A percentile compares a stretch with the other conserved stretches of the same genome.
These are phyloP conservation scores for Zoysia matrella DNA, from an alignment of 202 grass and related monocot genomes.

Conservation along the genomic window DNA sequence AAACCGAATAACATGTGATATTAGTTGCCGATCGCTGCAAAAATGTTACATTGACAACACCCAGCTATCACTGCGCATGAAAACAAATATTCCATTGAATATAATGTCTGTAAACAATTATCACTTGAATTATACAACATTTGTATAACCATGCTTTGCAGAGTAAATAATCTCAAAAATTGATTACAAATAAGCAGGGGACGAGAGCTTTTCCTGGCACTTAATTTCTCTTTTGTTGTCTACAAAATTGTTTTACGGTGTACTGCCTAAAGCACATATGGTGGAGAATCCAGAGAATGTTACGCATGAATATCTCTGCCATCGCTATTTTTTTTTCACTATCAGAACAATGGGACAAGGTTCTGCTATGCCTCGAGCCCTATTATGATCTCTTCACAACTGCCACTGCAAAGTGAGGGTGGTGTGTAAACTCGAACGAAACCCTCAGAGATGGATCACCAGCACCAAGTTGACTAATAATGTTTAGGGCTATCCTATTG, in stretches of 20 bases:
- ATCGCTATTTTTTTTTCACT: background rate
- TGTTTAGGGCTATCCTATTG: conserved; percentile 88
- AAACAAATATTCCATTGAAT: too few relatives aligned
- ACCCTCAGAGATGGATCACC: conserved; percentile 67
- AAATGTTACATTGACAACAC: too few relatives aligned
- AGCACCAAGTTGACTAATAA: conserved; percentile 77
- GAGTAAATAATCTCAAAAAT: too few relatives aligned
- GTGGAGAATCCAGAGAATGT: background rate
- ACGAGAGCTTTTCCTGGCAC: background rate
- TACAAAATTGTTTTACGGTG: conserved; percentile 53
- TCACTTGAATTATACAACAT: too few relatives aligned
- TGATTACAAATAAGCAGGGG: too few relatives aligned
- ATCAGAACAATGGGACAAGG: conserved; percentile 14
- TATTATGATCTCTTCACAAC: conserved; percentile 88
- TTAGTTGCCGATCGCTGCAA: too few relatives aligned
- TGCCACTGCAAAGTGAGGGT: conserved; percentile 85
- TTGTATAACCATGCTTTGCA: too few relatives aligned
- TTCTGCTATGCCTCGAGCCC: conserved; percentile 7
- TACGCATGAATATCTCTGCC: background rate
- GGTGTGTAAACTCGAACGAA: conserved; percentile 83
- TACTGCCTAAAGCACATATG: conserved; percentile 37
- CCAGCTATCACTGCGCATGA: too few relatives aligned
- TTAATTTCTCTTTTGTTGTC: conserved; percentile 27
- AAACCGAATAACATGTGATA: too few relatives aligned
- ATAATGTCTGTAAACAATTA: too few relatives aligned